Evolutionary conservation across 2,329 filamentous ascomycete genomes (phyloP), one percentile per base, ranked within the genome.

Genomic region (Biscogniauxia mediterranea): DNA sequence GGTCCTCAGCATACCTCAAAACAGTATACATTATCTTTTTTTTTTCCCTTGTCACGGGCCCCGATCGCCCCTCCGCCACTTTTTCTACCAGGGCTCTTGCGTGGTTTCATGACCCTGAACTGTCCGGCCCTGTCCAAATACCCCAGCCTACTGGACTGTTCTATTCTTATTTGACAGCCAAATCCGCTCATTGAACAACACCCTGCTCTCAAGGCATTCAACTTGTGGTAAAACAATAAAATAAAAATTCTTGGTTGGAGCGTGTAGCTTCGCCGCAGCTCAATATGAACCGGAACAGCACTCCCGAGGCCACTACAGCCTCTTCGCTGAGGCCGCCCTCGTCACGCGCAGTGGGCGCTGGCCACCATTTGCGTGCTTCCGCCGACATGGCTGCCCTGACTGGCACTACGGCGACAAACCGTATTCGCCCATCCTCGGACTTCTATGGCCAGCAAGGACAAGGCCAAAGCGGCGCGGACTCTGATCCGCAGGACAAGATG

Each of bases 351-450:
- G 82, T 96, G 70, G 91, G 88, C 63, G 85, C 90, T 64, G 89
- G 89, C 59, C 91, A 94, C 77, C 91, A 95, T 75, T 88, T 99
- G 65, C 92, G 95, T 71, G 92, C 93, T 54, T 99, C 95, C 57
- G 94, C 95, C 71, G 95, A 99, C 76, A 96, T 98, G 91, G 91
- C 92, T 65, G 89, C 89, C 55, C 91, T 96, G 73, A 74, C 87
- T 78, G 74, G 83, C 70, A 74, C 92, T 80, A 71, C 89, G 81
- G 70, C 86, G 32, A 85, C 90, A 52, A 89, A 85, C 73, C 91
- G 93, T 68, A 96, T 97, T 71, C 91, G 95, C 62, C 95, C 95
- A 32, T 93, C 93, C 25, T 98, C 95, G 20, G 95, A 99, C 75
- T 93, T 98, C 76, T 97, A 94, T 76, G 93, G 91, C 66, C 91